Evolutionary conservation across 257 asterid species (phyloP).

Genomic region (Nicotiana paniculata): DNA sequence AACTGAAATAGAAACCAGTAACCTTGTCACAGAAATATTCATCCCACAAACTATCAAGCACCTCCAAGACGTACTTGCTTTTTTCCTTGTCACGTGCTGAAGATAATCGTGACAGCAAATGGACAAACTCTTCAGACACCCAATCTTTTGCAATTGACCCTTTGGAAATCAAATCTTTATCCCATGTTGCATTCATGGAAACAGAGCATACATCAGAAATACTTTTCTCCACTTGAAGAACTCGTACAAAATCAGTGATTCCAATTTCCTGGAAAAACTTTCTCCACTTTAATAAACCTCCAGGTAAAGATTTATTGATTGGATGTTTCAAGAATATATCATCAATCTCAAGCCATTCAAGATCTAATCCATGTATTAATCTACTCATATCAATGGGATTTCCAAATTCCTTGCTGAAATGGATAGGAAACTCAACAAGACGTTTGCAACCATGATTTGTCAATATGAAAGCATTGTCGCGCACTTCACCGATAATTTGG

Average conservation of each 20-base stretch:
- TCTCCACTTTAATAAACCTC: conserved; percentile 75
- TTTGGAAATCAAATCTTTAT: conserved; percentile 25
- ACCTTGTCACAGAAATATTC: conserved; percentile 57
- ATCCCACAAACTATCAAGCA: conserved; percentile 87
- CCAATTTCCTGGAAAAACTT: conserved; percentile 70
- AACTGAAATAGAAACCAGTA: conserved; percentile 36
- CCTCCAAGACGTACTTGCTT: conserved; percentile 65
- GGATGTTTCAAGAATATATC: conserved; percentile 60
- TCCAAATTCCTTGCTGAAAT: conserved; percentile 58
- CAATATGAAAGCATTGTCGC: conserved; percentile 47
- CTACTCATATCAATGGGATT: conserved; percentile 53
- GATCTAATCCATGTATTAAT: conserved; percentile 48
- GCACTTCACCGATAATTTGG: conserved; percentile 47
- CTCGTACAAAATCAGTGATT: conserved; percentile 74
- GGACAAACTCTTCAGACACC: conserved; percentile 68
- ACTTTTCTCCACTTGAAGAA: conserved; percentile 54
- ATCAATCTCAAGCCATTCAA: conserved; percentile 71
- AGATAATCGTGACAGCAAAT: conserved; percentile 47
- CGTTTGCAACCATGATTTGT: conserved; percentile 76
- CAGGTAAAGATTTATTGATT: conserved; percentile 51
- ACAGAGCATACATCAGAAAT: conserved; percentile 32
- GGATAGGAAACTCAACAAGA: conserved; percentile 59
- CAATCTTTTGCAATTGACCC: conserved; percentile 48
- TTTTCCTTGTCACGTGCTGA: conserved; percentile 45
- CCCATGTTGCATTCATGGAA: conserved; percentile 27